Evolutionary conservation across 257 asterid genomes (phyloP).

Genomic region (Haberlea rhodopensis): DNA sequence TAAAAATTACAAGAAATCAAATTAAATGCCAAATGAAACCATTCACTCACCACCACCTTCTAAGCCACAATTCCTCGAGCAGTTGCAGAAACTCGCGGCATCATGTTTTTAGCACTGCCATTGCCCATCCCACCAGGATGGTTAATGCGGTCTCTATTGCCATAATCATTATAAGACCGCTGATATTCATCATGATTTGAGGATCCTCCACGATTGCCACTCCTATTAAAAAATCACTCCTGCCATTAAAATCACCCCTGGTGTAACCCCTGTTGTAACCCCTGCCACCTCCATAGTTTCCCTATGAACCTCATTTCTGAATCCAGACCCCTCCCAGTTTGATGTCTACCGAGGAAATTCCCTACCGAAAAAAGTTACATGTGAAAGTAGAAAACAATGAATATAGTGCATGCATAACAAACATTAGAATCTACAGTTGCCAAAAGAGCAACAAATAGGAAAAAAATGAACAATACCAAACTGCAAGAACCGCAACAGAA

Average conservation of each 20-base stretch:
- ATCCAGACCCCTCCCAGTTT: conserved; percentile 64
- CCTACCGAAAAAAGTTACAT: conserved; percentile 45
- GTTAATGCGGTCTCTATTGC: conserved; percentile 41
- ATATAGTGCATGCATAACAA: background rate
- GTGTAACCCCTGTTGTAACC: conserved; percentile 55
- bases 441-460: background rate
- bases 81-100: conserved; percentile 60
- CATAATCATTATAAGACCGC: conserved; percentile 37
- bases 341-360: conserved; percentile 57
- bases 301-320: conserved; percentile 68
- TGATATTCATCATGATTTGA: conserved; percentile 68
- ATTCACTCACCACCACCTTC: conserved; percentile 20
- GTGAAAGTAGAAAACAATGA: background rate
- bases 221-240: conserved; percentile 59
- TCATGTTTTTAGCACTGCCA: conserved; percentile 40
- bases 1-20: too few species aligned
- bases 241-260: conserved; percentile 52
- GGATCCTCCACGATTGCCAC: too few species aligned
- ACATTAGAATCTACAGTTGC: background rate
- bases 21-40: conserved; percentile 28
- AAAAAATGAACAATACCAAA: too few species aligned
- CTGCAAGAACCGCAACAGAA: background rate
- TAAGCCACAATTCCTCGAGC: conserved; percentile 41
- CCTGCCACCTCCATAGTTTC: conserved; percentile 55
- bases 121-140: too few species aligned